A percentile compares a stretch with the other conserved stretches of the same genome.
phyloP scores from a whole-genome alignment of 73 alveolate genomes.

The Strombidium stylifer region DNA sequence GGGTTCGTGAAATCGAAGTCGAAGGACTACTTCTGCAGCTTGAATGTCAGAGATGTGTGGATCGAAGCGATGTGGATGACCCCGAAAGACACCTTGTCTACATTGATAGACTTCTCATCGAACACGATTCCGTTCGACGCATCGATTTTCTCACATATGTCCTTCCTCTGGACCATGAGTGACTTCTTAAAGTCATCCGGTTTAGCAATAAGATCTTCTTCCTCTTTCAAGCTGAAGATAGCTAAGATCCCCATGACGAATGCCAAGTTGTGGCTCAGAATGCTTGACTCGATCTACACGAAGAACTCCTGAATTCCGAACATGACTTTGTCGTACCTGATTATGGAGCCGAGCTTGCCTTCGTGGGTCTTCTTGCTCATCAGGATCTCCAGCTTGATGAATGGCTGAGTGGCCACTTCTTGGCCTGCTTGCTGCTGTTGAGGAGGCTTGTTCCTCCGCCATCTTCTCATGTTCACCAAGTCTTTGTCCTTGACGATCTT shows the following conservation, averaged over 20 bases:
- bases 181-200: not conserved
- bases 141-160: conserved; percentile 2
- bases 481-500: not conserved
- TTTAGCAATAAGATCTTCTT: conserved; percentile 4
- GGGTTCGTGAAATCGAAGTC: conserved; percentile 38
- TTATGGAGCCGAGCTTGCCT: not conserved
- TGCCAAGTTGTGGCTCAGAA: conserved; percentile 11
- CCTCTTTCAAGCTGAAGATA: conserved; percentile 8
- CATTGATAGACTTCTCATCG: not conserved
- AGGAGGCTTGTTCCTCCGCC: no score
- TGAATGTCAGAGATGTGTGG: conserved; percentile 33
- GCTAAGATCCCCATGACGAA: conserved; percentile 2
- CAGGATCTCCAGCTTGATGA: conserved; percentile 25
- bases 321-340: conserved; percentile 9
- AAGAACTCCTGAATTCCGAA: conserved; percentile 33
- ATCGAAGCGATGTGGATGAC: conserved; percentile 53
- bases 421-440: not conserved
- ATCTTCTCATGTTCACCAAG: not conserved
- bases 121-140: conserved; percentile 2
- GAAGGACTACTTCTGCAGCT: conserved; percentile 38
- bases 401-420: conserved; percentile 28
- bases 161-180: not conserved
- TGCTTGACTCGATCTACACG: conserved; percentile 38
- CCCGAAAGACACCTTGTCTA: conserved; percentile 45
- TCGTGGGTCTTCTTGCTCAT: not conserved